Percentiles rank a stretch among this genome's conserved stretches.
These are phyloP conservation scores for Acacia confusa DNA, from an alignment of 306 rosid genomes.

Conservation along the genomic window DNA sequence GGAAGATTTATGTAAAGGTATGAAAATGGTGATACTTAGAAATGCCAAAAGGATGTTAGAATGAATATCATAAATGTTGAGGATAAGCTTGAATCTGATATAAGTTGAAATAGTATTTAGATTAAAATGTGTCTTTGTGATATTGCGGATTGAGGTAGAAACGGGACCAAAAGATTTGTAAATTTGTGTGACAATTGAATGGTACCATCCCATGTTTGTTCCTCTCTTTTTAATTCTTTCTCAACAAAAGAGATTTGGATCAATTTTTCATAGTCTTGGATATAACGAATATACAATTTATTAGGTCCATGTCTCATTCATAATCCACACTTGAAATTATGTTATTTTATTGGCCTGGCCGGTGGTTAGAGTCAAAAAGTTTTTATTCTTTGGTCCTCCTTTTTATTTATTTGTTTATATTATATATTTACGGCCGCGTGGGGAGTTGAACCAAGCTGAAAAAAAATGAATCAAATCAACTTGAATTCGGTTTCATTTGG, in stretches of 20 bases:
- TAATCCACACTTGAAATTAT: not conserved
- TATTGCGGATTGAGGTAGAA: no score
- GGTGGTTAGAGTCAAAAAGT: not conserved
- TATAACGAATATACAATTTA: not conserved
- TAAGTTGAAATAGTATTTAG: no score
- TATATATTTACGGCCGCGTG: not conserved
- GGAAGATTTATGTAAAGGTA: no score
- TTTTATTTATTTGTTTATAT: not conserved
- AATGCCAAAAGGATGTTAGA: slow-evolving; percentile 30
- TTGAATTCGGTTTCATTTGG: no score
- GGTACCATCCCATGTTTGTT: not conserved
- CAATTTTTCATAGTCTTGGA: not conserved
- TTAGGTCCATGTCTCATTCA: not conserved
- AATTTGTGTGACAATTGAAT: not conserved
- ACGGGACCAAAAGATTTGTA: no score
- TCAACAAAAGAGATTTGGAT: not conserved
- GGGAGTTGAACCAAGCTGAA: not conserved
- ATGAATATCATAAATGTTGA: no score
- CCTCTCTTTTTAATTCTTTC: not conserved
- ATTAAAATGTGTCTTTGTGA: no score
- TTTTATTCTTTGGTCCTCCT: not conserved
- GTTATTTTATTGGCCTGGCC: not conserved
- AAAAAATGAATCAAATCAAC: not conserved
- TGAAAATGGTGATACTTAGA: no score
- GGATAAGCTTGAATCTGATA: no score